Evolutionary conservation across 495 filamentous ascomycete species (phyloP).

Genomic region (Penicillium argentinense): DNA sequence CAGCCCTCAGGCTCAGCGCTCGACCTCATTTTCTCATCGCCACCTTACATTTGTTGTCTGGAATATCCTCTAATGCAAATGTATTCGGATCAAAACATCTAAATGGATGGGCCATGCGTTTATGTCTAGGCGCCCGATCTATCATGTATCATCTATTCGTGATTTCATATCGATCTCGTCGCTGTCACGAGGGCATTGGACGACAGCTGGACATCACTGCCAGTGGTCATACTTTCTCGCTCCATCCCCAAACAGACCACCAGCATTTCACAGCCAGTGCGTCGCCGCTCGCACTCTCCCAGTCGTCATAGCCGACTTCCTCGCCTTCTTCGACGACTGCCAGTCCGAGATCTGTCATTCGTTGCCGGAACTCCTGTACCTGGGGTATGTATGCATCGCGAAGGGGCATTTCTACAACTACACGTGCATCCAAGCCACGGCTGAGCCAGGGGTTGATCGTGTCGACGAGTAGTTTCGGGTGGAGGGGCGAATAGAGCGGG

Average conservation of each 20-base stretch:
- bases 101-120: too few relatives aligned
- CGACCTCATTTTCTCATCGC: constrained; percentile 1
- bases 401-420: constrained; percentile 65
- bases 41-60: constrained; percentile 2
- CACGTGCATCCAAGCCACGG: constrained; percentile 43
- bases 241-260: constrained; percentile 66
- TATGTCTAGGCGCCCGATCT: constrained; percentile 26
- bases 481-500: constrained; percentile 65
- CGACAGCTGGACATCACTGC: constrained; percentile 2
- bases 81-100: too few relatives aligned
- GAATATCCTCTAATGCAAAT: too few relatives aligned
- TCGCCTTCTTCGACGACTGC: constrained; percentile 56
- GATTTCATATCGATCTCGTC: constrained; percentile 10
- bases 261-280: constrained; percentile 59
- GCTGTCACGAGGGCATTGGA: not conserved
- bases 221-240: constrained; percentile 37
- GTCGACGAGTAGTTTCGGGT: constrained; percentile 60
- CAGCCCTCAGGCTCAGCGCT: not conserved
- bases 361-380: constrained; percentile 50
- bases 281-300: constrained; percentile 52
- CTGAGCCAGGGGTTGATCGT: constrained; percentile 57
- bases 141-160: constrained; percentile 40
- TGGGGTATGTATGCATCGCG: constrained; percentile 57
- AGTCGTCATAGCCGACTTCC: constrained; percentile 70
- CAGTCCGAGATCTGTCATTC: constrained; percentile 56